Base-by-base conservation (phyloP, 176 grass and related monocot species). In the Oropetium thomaeum region DNA sequence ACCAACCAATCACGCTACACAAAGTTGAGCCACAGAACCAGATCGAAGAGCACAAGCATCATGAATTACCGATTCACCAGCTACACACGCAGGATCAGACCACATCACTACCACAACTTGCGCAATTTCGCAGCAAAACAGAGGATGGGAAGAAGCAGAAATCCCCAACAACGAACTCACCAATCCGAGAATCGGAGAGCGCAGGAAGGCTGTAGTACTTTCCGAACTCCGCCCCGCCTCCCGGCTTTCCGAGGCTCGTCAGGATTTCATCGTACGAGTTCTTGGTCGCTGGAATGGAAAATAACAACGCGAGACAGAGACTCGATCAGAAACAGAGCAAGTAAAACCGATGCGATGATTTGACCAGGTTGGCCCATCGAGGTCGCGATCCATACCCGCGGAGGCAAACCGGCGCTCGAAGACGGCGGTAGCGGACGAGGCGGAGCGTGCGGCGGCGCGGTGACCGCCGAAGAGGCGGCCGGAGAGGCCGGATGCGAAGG, bases 171-270 rank as follows among this genome's bases (percentile, higher is more conserved):
- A 51, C 31, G 1, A 53, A 70, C 85, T 79, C 53, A 97, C 94
- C 94, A 55, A 93, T 91, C 53, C 94, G 82, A 63, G 90, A 80
- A 90, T 97, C 90, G 62, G 81, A 80, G 7, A 97, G 88, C 66
- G 86, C 81, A 0, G 94, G 94, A 70, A 97, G 87, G 81, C 94
- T 93, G 78, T 97, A 97, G 77, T 97, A 97, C 71, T 97, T 90
- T 26, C 94, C 94, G 45, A 97, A 91, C 59, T 89, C 81, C 0
- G 77, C 67, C 10, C 85, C 89, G 0, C 86, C 90, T 75, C 94
- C 94, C 4, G 94, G 90, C 73, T 77, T 93, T 55, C 74, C 65
- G 69, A 97, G 90, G 41, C 83, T 60, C 15, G 86, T 91, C 70
- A 97, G 85, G 67, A 97, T 91, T 81, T 83, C 89, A 33, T 93